These are phyloP conservation scores for Yarrowia sp. DNA, from an alignment of 805 yeast species.

Conservation along the genomic window DNA sequence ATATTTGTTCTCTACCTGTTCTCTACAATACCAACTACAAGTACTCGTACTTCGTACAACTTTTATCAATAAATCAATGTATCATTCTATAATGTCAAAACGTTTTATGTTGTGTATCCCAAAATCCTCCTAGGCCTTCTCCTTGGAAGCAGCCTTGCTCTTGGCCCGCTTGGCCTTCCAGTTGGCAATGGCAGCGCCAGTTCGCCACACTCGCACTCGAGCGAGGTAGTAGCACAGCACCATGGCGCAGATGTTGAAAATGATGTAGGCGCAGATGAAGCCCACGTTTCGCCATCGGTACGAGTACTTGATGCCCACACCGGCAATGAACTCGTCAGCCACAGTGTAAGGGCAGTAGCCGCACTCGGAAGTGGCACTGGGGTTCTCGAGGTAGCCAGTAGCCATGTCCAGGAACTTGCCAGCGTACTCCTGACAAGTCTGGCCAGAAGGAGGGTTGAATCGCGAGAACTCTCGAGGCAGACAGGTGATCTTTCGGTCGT, in stretches of 20 bases:
- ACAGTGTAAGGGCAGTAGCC: conserved; percentile 42
- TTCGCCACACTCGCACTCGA: conserved; percentile 30
- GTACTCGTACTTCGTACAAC: not conserved
- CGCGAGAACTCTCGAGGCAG: conserved; percentile 46
- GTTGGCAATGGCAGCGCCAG: conserved; percentile 13
- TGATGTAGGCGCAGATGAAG: conserved; percentile 53
- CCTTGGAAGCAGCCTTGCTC: not conserved
- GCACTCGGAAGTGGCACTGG: conserved; percentile 45
- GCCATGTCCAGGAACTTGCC: conserved; percentile 42
- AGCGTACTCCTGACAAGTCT: conserved; percentile 61
- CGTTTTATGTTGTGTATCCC: not conserved
- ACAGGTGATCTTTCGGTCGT: conserved; percentile 53
- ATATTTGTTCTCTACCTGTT: not conserved
- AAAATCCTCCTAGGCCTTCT: conserved; percentile 6
- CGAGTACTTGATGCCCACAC: conserved; percentile 45
- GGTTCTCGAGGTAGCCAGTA: conserved; percentile 58
- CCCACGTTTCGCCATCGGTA: conserved; percentile 68
- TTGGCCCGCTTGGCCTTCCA: conserved; percentile 23
- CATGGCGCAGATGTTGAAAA: conserved; percentile 48
- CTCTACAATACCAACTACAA: not conserved
- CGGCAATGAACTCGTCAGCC: conserved; percentile 46
- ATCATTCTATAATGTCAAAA: conserved; percentile 3
- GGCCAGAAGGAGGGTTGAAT: conserved; percentile 54
- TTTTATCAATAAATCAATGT: not conserved
- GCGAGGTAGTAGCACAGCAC: conserved; percentile 36